Conservation (phyloP, 176 grass and related monocot genomes). For the Cenchrus purpureus region DNA sequence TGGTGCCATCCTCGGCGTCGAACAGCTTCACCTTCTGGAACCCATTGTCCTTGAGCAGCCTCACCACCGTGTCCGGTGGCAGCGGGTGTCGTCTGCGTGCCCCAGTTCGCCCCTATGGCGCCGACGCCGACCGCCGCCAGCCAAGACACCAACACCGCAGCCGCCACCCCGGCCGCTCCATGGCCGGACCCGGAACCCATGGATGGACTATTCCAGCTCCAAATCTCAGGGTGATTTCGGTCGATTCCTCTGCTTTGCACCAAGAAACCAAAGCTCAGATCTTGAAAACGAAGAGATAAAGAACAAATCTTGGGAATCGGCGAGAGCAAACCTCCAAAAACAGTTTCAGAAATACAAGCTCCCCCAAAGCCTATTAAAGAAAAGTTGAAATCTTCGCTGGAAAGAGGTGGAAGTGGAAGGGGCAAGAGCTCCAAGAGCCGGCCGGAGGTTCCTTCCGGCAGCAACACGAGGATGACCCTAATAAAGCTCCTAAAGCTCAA, state of each 20-base stretch:
- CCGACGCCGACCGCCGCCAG: conserved; percentile 46
- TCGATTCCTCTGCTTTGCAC: conserved; percentile 22
- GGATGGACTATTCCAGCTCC: conserved; percentile 13
- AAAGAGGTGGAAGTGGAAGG: not conserved
- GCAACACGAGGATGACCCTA: conserved; percentile 8
- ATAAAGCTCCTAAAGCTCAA: conserved; percentile 16
- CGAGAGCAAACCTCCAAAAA: conserved; percentile 29
- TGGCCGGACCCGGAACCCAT: conserved; percentile 36
- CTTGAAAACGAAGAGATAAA: conserved; percentile 26
- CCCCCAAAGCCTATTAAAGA: not conserved
- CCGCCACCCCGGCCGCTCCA: conserved; percentile 15
- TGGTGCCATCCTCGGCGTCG: conserved; percentile 86
- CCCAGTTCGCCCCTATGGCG: conserved; percentile 97
- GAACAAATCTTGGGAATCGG: not conserved
- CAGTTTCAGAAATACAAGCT: conserved; percentile 15
- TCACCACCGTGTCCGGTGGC: conserved; percentile 74
- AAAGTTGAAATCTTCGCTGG: conserved; percentile 13
- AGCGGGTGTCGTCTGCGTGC: conserved; percentile 95
- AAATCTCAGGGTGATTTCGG: not conserved
- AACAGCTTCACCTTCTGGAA: conserved; percentile 96
- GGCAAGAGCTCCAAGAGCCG: not conserved
- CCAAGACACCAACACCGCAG: conserved; percentile 46
- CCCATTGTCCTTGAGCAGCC: conserved; percentile 85
- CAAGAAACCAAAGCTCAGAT: conserved; percentile 42
- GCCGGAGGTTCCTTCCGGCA: conserved; percentile 15